Evolutionary conservation across 75 land plant genomes (phyloP).

Genomic region (Chamaecyparis obtusa): DNA sequence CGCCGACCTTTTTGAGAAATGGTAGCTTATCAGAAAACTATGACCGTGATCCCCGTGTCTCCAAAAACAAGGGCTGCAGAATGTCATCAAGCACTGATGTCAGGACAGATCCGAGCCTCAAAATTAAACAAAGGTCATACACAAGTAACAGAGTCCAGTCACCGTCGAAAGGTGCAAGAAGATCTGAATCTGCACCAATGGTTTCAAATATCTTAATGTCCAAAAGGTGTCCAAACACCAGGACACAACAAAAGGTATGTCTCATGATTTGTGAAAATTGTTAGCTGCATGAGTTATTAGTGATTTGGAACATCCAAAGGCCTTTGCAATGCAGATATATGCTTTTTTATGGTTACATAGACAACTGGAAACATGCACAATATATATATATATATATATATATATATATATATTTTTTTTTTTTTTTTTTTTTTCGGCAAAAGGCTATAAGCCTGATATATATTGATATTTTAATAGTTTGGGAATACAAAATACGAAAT

Average conservation of each 20-base stretch:
- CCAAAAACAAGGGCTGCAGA: slow-evolving; percentile 47
- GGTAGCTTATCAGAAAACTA: slow-evolving; percentile 47
- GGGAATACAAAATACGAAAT: too few relatives aligned
- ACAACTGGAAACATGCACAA: not conserved
- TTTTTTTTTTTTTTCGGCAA: too few relatives aligned
- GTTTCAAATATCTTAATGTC: slow-evolving; percentile 38
- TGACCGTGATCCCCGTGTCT: slow-evolving; percentile 44
- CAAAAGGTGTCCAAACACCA: slow-evolving; percentile 52
- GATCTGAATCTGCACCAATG: slow-evolving; percentile 17
- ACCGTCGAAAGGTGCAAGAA: slow-evolving; percentile 33
- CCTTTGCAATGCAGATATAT: not conserved
- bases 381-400: too few relatives aligned
- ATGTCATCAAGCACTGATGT: slow-evolving; percentile 31
- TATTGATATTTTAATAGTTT: too few relatives aligned
- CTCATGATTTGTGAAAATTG: not conserved
- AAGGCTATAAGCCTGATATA: too few relatives aligned
- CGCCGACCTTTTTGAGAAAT: slow-evolving; percentile 64
- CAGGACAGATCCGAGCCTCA: not conserved
- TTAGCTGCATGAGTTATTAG: not conserved
- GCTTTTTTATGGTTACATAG: not conserved
- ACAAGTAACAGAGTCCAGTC: slow-evolving; percentile 22
- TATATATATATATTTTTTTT: too few relatives aligned
- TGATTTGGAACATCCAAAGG: not conserved
- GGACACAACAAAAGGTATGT: slow-evolving; percentile 48
- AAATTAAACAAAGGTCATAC: not conserved